Percentiles rank a stretch among this genome's conserved stretches.
Evolutionary conservation across 2,329 filamentous ascomycete species (phyloP).

Genomic region (Pseudogymnoascus sp.): DNA sequence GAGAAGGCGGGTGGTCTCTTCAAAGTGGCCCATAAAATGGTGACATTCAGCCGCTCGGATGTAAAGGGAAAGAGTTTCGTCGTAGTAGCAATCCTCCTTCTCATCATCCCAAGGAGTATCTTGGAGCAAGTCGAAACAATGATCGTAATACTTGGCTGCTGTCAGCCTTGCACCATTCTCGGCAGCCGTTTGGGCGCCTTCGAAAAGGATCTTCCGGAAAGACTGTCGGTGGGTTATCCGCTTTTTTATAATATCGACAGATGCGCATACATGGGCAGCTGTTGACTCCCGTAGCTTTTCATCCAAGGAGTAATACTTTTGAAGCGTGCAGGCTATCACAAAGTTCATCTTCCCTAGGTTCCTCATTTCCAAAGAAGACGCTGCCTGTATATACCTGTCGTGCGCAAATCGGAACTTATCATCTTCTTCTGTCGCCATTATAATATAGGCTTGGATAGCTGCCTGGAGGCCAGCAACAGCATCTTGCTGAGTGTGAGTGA

Average conservation of each 20-base stretch:
- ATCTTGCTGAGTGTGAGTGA: slow-evolving; percentile 51
- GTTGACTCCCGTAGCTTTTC: slow-evolving; percentile 60
- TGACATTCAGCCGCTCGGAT: slow-evolving; percentile 76
- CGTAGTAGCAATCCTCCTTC: slow-evolving; percentile 66
- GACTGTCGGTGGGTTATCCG: slow-evolving; percentile 51
- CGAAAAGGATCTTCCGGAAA: slow-evolving; percentile 64
- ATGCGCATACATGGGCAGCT: slow-evolving; percentile 73
- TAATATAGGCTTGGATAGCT: slow-evolving; percentile 69
- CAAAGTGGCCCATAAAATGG: slow-evolving; percentile 66
- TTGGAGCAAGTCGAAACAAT: slow-evolving; percentile 72
- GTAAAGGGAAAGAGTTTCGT: slow-evolving; percentile 75
- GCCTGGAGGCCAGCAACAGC: slow-evolving; percentile 73
- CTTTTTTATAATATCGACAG: slow-evolving; percentile 64
- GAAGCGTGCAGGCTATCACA: slow-evolving; percentile 71
- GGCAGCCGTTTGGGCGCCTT: slow-evolving; percentile 68
- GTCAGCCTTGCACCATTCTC: slow-evolving; percentile 78
- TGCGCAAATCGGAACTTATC: slow-evolving; percentile 84
- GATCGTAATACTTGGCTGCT: slow-evolving; percentile 72
- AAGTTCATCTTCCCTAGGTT: slow-evolving; percentile 80
- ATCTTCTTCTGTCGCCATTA: slow-evolving; percentile 75
- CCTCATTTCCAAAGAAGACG: slow-evolving; percentile 60
- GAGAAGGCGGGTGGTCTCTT: slow-evolving; percentile 60
- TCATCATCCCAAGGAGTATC: slow-evolving; percentile 67
- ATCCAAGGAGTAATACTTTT: slow-evolving; percentile 60
- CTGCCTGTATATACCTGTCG: slow-evolving; percentile 75